phyloP scores from a whole-genome alignment of 2,329 filamentous ascomycete genomes.

The Cladosporium sp. region DNA sequence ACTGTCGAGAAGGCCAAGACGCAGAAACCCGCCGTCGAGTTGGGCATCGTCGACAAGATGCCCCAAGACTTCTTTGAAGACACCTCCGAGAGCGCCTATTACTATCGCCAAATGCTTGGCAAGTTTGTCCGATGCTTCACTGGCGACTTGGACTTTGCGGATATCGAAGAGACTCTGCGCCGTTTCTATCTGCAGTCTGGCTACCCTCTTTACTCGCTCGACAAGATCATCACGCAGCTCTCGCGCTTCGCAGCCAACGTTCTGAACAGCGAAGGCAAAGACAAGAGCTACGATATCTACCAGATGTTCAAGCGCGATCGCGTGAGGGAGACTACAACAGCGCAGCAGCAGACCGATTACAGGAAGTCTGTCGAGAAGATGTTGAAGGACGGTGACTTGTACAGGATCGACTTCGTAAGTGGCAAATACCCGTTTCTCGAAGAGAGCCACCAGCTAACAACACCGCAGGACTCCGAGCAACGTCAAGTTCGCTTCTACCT shows the following conservation, averaged over 20 bases:
- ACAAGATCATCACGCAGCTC: slow-evolving; percentile 78
- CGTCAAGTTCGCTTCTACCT: slow-evolving; percentile 71
- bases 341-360: slow-evolving; percentile 82
- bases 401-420: slow-evolving; percentile 86
- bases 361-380: slow-evolving; percentile 90
- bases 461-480: slow-evolving; percentile 57
- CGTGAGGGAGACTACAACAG: slow-evolving; percentile 78
- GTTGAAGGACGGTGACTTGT: slow-evolving; percentile 88
- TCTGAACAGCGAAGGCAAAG: slow-evolving; percentile 80
- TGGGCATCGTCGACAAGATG: slow-evolving; percentile 78
- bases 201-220: slow-evolving; percentile 90
- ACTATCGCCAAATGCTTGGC: slow-evolving; percentile 79
- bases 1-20: slow-evolving; percentile 70
- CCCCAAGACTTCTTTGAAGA: slow-evolving; percentile 69
- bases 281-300: slow-evolving; percentile 88
- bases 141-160: slow-evolving; percentile 73
- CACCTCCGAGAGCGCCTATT: slow-evolving; percentile 61
- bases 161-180: slow-evolving; percentile 85
- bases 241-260: slow-evolving; percentile 78
- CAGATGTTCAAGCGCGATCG: slow-evolving; percentile 80
- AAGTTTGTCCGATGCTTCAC: slow-evolving; percentile 84
- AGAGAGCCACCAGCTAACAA: slow-evolving; percentile 26
- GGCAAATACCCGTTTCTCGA: too few species aligned
- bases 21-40: slow-evolving; percentile 74
- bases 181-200: slow-evolving; percentile 88